Evolutionary conservation across 2,329 filamentous ascomycete species (phyloP).

Genomic region (Hymenoscyphus linearis): DNA sequence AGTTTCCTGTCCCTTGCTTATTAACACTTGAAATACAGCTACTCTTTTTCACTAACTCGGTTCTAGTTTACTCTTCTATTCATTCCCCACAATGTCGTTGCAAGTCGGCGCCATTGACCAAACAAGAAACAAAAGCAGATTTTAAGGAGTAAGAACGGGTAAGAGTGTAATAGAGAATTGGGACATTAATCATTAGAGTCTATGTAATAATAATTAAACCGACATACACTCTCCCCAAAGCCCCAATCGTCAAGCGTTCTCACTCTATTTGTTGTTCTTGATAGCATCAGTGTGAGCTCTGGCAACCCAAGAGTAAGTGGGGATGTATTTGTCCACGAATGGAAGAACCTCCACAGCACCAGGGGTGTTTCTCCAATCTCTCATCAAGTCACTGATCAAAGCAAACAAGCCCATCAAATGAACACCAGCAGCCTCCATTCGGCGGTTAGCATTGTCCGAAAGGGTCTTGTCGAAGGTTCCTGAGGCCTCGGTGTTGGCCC

Average conservation of each 20-base stretch:
- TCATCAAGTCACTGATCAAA: slow-evolving; percentile 27
- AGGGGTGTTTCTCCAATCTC: slow-evolving; percentile 33
- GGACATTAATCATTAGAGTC: neutral
- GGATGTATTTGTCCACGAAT: slow-evolving; percentile 48
- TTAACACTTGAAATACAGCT: too few relatives aligned
- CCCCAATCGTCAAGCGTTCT: too few relatives aligned
- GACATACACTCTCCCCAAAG: neutral
- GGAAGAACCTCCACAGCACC: slow-evolving; percentile 54
- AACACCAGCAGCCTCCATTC: slow-evolving; percentile 63
- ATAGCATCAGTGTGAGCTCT: neutral
- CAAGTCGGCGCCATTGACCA: too few relatives aligned
- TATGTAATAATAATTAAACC: neutral
- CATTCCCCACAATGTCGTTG: too few relatives aligned
- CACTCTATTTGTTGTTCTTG: neutral
- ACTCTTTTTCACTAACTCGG: too few relatives aligned
- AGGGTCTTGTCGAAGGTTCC: slow-evolving; percentile 61
- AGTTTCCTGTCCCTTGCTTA: too few relatives aligned
- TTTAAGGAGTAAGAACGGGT: neutral
- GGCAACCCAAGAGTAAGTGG: neutral
- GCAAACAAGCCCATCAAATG: slow-evolving; percentile 36
- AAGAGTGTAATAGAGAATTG: neutral
- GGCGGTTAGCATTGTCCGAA: slow-evolving; percentile 58
- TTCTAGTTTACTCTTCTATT: too few relatives aligned
- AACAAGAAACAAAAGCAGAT: too few relatives aligned
- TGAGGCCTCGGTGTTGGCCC: slow-evolving; percentile 65